Evolutionary conservation across 1,284 basidiomycete species (phyloP).

Genomic region (Cystobasidium sp.): DNA sequence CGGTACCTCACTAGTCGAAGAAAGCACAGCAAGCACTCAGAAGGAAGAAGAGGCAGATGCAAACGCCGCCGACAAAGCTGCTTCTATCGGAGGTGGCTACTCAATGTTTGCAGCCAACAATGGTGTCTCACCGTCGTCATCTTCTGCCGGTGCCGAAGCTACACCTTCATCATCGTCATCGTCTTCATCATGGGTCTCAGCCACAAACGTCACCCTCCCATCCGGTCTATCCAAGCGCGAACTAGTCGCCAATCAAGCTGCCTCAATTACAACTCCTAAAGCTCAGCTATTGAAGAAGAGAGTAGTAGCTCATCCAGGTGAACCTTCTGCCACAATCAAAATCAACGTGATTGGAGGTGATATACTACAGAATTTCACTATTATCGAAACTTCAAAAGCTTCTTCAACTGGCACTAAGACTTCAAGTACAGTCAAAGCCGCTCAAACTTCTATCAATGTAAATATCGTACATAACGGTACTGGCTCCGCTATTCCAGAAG

Average conservation of each 20-base stretch:
- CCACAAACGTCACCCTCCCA: constrained; percentile 31
- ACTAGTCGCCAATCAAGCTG: background rate
- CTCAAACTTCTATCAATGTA: constrained; percentile 28
- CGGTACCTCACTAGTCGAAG: background rate
- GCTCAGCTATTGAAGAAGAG: constrained; percentile 4
- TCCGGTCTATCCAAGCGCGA: constrained; percentile 12
- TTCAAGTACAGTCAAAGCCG: constrained; percentile 11
- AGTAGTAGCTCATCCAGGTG: constrained; percentile 37
- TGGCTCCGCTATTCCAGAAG: background rate
- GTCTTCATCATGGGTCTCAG: constrained; percentile 27
- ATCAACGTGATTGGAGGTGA: constrained; percentile 25
- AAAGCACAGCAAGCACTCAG: background rate
- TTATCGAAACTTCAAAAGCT: constrained; percentile 16
- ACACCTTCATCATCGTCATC: constrained; percentile 4
- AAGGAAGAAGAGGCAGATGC: background rate
- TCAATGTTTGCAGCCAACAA: constrained; percentile 16
- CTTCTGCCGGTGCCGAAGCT: background rate
- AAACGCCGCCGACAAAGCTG: background rate
- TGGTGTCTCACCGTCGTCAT: constrained; percentile 22
- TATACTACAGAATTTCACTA: constrained; percentile 16
- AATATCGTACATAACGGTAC: constrained; percentile 30
- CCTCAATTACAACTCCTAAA: background rate
- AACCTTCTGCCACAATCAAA: constrained; percentile 28
- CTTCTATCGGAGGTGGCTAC: constrained; percentile 25
- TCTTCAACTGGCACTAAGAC: constrained; percentile 14